These are phyloP conservation scores for Taxillus chinensis DNA, from an alignment of 164 flowering plant species.

Conservation along the genomic window DNA sequence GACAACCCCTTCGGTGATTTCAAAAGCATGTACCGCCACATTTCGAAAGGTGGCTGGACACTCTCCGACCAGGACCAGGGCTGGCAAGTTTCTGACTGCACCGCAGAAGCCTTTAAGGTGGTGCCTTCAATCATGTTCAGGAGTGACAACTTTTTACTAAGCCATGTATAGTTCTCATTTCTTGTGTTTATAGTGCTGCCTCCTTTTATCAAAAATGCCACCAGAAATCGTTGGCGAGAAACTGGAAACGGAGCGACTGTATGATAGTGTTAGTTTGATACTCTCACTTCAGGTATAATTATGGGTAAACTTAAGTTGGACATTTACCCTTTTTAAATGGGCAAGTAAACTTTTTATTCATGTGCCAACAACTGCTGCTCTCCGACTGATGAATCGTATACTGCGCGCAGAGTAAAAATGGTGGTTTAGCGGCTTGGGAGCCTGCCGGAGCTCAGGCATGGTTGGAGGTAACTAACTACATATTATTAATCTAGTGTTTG, in stretches of 20 bases:
- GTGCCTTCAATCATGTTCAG: not conserved
- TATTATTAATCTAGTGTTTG: not conserved
- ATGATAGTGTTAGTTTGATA: constrained; percentile 38
- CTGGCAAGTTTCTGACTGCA: constrained; percentile 20
- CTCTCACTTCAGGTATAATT: constrained; percentile 32
- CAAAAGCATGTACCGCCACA: constrained; percentile 2
- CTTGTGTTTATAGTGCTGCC: constrained; percentile 23
- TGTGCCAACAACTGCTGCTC: no score
- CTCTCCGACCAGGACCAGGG: not conserved
- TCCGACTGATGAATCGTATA: no score
- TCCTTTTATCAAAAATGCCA: constrained; percentile 30
- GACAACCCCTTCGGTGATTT: not conserved
- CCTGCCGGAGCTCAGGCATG: constrained; percentile 25
- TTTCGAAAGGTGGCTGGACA: not conserved
- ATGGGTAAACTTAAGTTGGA: no score
- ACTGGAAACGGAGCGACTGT: constrained; percentile 27
- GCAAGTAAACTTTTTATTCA: no score
- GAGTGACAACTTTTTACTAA: no score
- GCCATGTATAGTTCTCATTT: not conserved
- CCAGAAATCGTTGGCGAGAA: constrained; percentile 35
- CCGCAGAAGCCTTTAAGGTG: constrained; percentile 10
- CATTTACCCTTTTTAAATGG: no score
- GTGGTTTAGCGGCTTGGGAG: constrained; percentile 38
- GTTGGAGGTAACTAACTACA: constrained; percentile 24
- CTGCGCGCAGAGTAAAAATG: constrained; percentile 20